A percentile compares a stretch with the other conserved stretches of the same genome.
Evolutionary conservation across 495 filamentous ascomycete genomes (phyloP).

Genomic region (Chlorociboria aeruginascens): DNA sequence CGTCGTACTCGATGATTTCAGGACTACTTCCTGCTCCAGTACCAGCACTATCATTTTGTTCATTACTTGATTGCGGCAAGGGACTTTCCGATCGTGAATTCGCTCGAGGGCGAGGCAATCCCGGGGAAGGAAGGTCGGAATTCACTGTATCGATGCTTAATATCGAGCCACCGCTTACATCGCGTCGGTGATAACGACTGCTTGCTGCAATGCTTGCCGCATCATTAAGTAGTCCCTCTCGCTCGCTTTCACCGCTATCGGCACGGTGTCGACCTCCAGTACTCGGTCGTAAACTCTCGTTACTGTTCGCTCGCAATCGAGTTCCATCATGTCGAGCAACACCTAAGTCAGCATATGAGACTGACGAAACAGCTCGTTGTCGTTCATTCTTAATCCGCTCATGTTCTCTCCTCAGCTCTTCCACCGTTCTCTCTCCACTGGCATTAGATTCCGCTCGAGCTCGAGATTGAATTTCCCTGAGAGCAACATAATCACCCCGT

Average conservation of each 20-base stretch:
- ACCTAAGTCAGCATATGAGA: constrained; percentile 77
- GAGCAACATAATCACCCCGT: constrained; percentile 49
- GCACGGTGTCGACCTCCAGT: constrained; percentile 69
- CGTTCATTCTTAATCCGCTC: constrained; percentile 49
- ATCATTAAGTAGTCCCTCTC: constrained; percentile 58
- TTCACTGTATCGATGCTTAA: constrained; percentile 34
- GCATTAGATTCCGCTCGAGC: constrained; percentile 14
- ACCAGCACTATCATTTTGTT: not conserved
- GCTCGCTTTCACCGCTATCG: constrained; percentile 68
- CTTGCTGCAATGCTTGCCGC: constrained; percentile 45
- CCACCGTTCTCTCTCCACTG: constrained; percentile 23
- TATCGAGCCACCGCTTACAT: constrained; percentile 32
- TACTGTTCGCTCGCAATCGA: constrained; percentile 67
- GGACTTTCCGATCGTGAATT: constrained; percentile 12
- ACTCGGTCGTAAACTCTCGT: constrained; percentile 37
- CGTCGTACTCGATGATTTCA: constrained; percentile 22
- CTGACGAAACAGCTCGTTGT: constrained; percentile 66
- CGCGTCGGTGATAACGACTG: constrained; percentile 26
- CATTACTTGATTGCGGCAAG: not conserved
- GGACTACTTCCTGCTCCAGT: constrained; percentile 19
- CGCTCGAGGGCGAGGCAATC: constrained; percentile 13
- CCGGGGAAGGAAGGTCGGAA: constrained; percentile 14
- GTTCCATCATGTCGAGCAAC: constrained; percentile 83
- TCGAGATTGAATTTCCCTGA: constrained; percentile 45
- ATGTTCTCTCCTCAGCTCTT: constrained; percentile 52